Evolutionary conservation across 2,329 filamentous ascomycete species (phyloP).

Genomic region (Botrytis aclada): DNA sequence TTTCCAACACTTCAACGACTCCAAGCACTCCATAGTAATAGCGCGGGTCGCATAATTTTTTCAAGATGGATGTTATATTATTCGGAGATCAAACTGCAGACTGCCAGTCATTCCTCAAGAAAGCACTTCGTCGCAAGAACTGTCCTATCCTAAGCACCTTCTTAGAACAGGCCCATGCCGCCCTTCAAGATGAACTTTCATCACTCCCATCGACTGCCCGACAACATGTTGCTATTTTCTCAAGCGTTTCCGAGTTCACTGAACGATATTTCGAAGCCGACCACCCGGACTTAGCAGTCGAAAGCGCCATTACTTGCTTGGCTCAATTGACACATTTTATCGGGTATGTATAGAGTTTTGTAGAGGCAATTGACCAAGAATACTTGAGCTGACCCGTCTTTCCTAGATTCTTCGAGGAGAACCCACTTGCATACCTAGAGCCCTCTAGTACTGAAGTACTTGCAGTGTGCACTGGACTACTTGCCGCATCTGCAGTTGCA

Average conservation of each 20-base stretch:
- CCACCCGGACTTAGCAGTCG: constrained; percentile 57
- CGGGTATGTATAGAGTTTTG: constrained; percentile 47
- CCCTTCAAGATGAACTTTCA: constrained; percentile 58
- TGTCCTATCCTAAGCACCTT: constrained; percentile 42
- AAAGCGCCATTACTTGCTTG: constrained; percentile 62
- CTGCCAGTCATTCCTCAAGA: constrained; percentile 26
- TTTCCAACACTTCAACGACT: neutral
- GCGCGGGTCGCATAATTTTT: constrained; percentile 15
- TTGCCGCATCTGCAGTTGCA: constrained; percentile 37
- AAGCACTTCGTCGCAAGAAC: constrained; percentile 25
- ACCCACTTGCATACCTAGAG: constrained; percentile 16
- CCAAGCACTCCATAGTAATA: constrained; percentile 8
- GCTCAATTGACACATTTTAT: constrained; percentile 67
- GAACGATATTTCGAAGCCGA: constrained; percentile 59
- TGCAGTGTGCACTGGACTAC: constrained; percentile 36
- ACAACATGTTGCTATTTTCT: constrained; percentile 57
- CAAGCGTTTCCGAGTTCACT: constrained; percentile 60
- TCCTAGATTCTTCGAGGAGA: constrained; percentile 17
- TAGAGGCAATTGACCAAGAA: neutral
- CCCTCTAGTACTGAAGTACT: constrained; percentile 15
- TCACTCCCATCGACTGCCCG: constrained; percentile 54
- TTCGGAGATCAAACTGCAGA: constrained; percentile 29
- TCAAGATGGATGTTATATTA: constrained; percentile 30
- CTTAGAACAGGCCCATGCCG: constrained; percentile 54
- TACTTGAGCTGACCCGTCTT: neutral